Conservation (phyloP, 163 green algal genomes). For the Prototheca wickerhamii region DNA sequence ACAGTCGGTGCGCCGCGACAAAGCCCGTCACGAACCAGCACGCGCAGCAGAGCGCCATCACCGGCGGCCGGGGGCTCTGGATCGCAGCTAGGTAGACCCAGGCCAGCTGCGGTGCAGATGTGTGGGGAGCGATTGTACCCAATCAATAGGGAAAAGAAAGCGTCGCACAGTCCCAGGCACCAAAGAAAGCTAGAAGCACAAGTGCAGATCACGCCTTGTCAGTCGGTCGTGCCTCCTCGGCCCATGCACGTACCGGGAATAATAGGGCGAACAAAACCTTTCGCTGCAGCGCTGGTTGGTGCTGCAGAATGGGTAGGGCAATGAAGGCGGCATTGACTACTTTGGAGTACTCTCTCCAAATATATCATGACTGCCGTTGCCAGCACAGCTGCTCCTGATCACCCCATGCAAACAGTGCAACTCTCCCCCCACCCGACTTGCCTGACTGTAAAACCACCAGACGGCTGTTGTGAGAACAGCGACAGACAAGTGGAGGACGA, state of each 20-base stretch:
- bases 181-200: too few species aligned
- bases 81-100: neutral
- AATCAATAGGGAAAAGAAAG: too few species aligned
- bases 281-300: neutral
- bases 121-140: too few species aligned
- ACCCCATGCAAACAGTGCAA: neutral
- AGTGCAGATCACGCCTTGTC: too few species aligned
- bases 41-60: neutral
- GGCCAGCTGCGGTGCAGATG: neutral
- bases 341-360: neutral
- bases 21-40: conserved; percentile 1
- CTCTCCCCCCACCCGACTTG: neutral
- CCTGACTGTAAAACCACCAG: conserved; percentile 2
- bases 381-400: too few species aligned
- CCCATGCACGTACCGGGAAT: neutral
- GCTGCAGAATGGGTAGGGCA: neutral
- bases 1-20: neutral
- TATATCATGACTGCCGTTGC: too few species aligned
- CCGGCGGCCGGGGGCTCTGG: neutral
- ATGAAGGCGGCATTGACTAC: neutral
- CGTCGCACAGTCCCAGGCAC: too few species aligned
- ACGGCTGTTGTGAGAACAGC: neutral
- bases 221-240: too few species aligned
- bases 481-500: neutral
- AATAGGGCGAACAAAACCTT: neutral